Evolutionary conservation across 345 rosid species (phyloP).

Genomic region (Lumnitzera littorea): DNA sequence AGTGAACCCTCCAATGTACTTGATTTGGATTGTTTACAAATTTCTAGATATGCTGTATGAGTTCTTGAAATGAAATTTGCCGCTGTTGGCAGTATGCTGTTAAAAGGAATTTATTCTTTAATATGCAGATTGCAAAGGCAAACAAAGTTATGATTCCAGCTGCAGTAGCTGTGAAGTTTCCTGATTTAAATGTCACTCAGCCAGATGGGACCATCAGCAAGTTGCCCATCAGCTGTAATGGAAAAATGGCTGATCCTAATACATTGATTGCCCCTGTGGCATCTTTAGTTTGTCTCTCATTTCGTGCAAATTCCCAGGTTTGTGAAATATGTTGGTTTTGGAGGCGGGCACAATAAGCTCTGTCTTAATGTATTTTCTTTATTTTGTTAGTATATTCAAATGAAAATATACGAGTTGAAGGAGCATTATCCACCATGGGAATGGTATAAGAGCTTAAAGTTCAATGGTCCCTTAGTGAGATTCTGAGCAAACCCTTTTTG

Average conservation of each 20-base stretch:
- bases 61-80: too few relatives aligned
- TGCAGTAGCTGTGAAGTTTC: slow-evolving; percentile 59
- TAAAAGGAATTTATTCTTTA: too few relatives aligned
- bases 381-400: too few relatives aligned
- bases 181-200: slow-evolving; percentile 41
- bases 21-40: not conserved
- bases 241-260: slow-evolving; percentile 20
- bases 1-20: not conserved
- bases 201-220: slow-evolving; percentile 46
- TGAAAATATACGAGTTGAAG: not conserved
- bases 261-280: slow-evolving; percentile 34
- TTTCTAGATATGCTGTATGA: too few relatives aligned
- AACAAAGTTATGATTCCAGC: slow-evolving; percentile 60
- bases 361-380: not conserved
- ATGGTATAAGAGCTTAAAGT: too few relatives aligned
- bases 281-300: slow-evolving; percentile 67
- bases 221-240: slow-evolving; percentile 44
- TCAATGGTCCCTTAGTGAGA: too few relatives aligned
- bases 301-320: slow-evolving; percentile 87
- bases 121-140: slow-evolving; percentile 66
- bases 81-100: too few relatives aligned
- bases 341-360: not conserved
- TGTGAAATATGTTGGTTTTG: slow-evolving; percentile 1
- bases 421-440: too few relatives aligned
- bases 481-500: too few relatives aligned